Evolutionary conservation across 805 yeast species (phyloP).

Genomic region (Candida nanaspora): DNA sequence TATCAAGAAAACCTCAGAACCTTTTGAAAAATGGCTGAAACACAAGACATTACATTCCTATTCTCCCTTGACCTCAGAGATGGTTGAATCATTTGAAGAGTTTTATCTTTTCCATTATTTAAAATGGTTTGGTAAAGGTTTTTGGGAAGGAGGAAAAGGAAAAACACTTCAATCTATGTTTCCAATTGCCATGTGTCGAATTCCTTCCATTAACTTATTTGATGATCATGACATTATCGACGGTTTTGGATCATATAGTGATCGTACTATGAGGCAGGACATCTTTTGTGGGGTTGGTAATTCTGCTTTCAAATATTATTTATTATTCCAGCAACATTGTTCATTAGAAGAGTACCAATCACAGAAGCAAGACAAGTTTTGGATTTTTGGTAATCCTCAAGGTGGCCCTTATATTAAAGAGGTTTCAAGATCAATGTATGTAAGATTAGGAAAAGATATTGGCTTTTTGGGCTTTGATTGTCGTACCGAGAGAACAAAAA

Average conservation of each 20-base stretch:
- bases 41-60: slow-evolving; percentile 40
- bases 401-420: slow-evolving; percentile 68
- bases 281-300: slow-evolving; percentile 69
- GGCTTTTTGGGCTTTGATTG: slow-evolving; percentile 82
- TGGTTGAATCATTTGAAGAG: slow-evolving; percentile 47
- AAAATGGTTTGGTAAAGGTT: slow-evolving; percentile 88
- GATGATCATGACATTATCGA: slow-evolving; percentile 98
- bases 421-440: slow-evolving; percentile 58
- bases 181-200: slow-evolving; percentile 72
- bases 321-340: slow-evolving; percentile 87
- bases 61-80: slow-evolving; percentile 36
- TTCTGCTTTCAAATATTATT: slow-evolving; percentile 76
- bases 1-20: slow-evolving; percentile 50
- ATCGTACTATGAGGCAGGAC: slow-evolving; percentile 63
- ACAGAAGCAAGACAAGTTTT: slow-evolving; percentile 36
- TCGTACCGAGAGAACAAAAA: slow-evolving; percentile 76
- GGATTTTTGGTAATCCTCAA: slow-evolving; percentile 49
- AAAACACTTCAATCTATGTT: slow-evolving; percentile 58
- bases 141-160: slow-evolving; percentile 67
- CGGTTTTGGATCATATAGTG: slow-evolving; percentile 87
- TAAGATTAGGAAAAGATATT: slow-evolving; percentile 68
- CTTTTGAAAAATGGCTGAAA: slow-evolving; percentile 56
- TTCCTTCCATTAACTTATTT: slow-evolving; percentile 79
- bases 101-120: slow-evolving; percentile 71
- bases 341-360: slow-evolving; percentile 35